phyloP scores from a whole-genome alignment of 2,329 filamentous ascomycete genomes.

The Rutstroemia sp. region DNA sequence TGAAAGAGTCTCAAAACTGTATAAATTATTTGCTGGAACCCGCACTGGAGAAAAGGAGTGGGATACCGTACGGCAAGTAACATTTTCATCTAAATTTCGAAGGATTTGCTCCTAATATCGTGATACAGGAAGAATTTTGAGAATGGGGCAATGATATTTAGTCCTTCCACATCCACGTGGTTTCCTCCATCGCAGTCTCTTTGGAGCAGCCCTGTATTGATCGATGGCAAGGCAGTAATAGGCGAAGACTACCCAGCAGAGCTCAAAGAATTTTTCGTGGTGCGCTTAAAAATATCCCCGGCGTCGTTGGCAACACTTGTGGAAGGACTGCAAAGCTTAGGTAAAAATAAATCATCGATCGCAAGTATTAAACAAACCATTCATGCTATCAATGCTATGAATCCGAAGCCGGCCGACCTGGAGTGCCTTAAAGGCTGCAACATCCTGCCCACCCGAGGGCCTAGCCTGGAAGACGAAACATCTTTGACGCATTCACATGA shows the following conservation, averaged over 20 bases:
- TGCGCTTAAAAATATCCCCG: background rate
- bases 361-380: background rate
- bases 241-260: background rate
- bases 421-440: background rate
- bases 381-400: background rate
- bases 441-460: background rate
- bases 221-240: slow-evolving; percentile 8
- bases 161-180: slow-evolving; percentile 8
- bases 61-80: background rate
- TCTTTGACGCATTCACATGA: slow-evolving; percentile 6
- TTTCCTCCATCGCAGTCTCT: slow-evolving; percentile 16
- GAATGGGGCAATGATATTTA: slow-evolving; percentile 7
- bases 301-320: background rate
- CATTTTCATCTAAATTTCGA: background rate
- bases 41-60: background rate
- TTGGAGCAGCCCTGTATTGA: slow-evolving; percentile 17
- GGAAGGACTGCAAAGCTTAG: background rate
- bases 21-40: slow-evolving; percentile 8
- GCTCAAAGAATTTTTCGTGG: background rate
- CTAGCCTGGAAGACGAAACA: background rate
- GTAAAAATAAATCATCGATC: background rate
- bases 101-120: background rate
- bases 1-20: slow-evolving; percentile 4
- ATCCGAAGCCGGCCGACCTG: background rate
- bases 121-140: background rate